A percentile compares a stretch with the other conserved stretches of the same genome.
phyloP scores from a whole-genome alignment of 1,139 yeast genomes.

The Geotrichum europaeum region DNA sequence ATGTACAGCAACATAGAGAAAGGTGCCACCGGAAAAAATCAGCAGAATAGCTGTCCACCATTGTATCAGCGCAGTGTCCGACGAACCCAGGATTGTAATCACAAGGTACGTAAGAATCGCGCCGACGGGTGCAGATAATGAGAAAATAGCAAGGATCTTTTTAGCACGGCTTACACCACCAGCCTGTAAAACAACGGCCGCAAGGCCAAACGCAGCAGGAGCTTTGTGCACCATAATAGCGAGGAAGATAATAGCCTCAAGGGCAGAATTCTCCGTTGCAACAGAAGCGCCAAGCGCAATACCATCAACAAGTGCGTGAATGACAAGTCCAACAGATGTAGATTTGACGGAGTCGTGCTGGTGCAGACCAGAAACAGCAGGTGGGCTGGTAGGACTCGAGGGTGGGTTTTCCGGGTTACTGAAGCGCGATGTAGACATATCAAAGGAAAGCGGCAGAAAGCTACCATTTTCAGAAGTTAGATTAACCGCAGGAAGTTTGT shows the following conservation, averaged over 20 bases:
- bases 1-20: constrained; percentile 63
- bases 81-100: constrained; percentile 34
- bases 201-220: constrained; percentile 68
- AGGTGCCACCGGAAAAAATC: constrained; percentile 67
- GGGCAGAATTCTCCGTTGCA: constrained; percentile 40
- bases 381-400: neutral
- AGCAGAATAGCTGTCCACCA: constrained; percentile 48
- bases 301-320: constrained; percentile 71
- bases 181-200: constrained; percentile 47
- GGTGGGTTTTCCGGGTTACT: neutral
- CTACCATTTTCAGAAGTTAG: neutral
- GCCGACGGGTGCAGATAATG: constrained; percentile 49
- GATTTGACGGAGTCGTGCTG: constrained; percentile 5
- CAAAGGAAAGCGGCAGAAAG: constrained; percentile 19
- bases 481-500: constrained; percentile 32
- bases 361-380: neutral
- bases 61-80: constrained; percentile 28
- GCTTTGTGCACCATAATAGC: constrained; percentile 67
- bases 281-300: constrained; percentile 65
- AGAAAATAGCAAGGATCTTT: constrained; percentile 43
- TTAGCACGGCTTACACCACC: constrained; percentile 34
- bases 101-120: constrained; percentile 45
- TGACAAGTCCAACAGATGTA: constrained; percentile 54
- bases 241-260: constrained; percentile 48
- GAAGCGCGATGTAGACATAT: constrained; percentile 18